Conservation (phyloP, 345 rosid species). For the Raphanus sativus region DNA sequence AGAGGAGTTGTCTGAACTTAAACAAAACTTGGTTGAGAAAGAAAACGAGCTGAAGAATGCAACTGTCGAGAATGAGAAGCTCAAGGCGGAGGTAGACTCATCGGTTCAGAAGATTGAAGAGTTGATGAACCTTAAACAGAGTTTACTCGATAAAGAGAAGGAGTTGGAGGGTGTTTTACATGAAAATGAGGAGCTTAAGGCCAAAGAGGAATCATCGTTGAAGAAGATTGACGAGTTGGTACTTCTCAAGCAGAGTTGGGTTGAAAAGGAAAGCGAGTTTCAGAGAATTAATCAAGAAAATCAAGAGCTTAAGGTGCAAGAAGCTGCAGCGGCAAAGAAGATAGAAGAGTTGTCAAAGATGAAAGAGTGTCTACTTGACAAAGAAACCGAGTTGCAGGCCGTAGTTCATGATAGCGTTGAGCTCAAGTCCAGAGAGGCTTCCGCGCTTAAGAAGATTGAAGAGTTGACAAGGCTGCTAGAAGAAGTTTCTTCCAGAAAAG, state of each 20-base stretch:
- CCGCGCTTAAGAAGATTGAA: conserved; percentile 42
- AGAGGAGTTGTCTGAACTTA: conserved; percentile 59
- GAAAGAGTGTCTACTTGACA: conserved; percentile 66
- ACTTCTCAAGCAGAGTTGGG: conserved; percentile 34
- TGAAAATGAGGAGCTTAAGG: conserved; percentile 70
- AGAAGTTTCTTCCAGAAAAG: conserved; percentile 16
- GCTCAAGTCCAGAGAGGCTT: conserved; percentile 56
- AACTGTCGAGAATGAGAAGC: conserved; percentile 26
- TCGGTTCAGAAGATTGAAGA: conserved; percentile 61
- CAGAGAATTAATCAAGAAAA: conserved; percentile 23
- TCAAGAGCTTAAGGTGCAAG: conserved; percentile 23
- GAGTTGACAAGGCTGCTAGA: conserved; percentile 30
- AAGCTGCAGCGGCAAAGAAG: conserved; percentile 29
- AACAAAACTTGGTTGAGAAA: conserved; percentile 32
- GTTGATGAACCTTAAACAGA: conserved; percentile 46
- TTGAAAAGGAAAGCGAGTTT: conserved; percentile 13
- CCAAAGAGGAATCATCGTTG: conserved; percentile 29
- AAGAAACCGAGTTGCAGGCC: conserved; percentile 63
- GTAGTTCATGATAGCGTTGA: conserved; percentile 28
- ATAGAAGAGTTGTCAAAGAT: conserved; percentile 38
- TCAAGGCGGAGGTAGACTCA: conserved; percentile 35
- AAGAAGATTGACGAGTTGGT: conserved; percentile 33
- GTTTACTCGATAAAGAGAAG: conserved; percentile 28
- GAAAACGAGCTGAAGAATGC: conserved; percentile 34
- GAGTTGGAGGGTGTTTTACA: conserved; percentile 35